Evolutionary conservation across 306 rosid species (phyloP).

Genomic region (Dryas drummondii): DNA sequence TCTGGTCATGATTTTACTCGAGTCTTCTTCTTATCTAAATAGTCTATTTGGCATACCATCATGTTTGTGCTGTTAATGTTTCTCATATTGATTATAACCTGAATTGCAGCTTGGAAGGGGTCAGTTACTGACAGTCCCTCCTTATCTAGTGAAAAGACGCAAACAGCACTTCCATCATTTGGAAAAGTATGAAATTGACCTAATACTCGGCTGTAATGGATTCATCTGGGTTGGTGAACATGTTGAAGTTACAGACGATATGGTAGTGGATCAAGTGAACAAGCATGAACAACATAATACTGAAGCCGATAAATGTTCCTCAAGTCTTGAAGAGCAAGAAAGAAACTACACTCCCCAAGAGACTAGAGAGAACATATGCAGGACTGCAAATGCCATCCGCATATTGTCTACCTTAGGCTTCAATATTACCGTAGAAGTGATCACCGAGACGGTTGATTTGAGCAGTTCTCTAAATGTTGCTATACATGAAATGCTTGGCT

Average conservation of each 20-base stretch:
- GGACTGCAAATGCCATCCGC: constrained; percentile 78
- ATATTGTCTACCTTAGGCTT: constrained; percentile 66
- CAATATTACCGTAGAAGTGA: constrained; percentile 54
- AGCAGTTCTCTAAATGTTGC: constrained; percentile 60
- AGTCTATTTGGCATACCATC: no score
- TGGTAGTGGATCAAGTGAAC: constrained; percentile 56
- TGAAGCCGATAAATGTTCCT: constrained; percentile 15
- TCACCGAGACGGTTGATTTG: constrained; percentile 54
- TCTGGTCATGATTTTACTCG: background rate
- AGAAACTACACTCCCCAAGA: constrained; percentile 40
- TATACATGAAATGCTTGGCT: constrained; percentile 77
- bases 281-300: constrained; percentile 43
- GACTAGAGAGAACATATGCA: constrained; percentile 74
- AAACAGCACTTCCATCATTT: constrained; percentile 88
- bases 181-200: constrained; percentile 67
- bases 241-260: constrained; percentile 51
- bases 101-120: constrained; percentile 74
- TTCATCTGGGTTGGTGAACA: constrained; percentile 92
- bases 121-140: constrained; percentile 66
- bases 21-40: no score
- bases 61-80: background rate
- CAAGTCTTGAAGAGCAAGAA: constrained; percentile 57
- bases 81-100: background rate
- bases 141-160: constrained; percentile 84
- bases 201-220: constrained; percentile 86